Conservation (phyloP, 2,329 filamentous ascomycete species). For the Mariannaea sp. region DNA sequence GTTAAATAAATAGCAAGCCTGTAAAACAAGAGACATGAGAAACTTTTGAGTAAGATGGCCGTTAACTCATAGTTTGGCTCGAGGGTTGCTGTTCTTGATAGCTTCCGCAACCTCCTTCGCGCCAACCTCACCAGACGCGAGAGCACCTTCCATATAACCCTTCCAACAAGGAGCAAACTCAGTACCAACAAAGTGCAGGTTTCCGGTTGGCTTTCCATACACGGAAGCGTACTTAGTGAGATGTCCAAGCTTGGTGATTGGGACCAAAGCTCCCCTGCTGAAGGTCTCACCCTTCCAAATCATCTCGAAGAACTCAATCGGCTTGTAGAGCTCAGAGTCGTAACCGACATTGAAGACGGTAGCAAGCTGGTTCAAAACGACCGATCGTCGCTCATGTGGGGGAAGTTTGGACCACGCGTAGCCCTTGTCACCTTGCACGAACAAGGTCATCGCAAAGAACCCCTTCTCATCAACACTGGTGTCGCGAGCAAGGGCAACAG, state of each 20-base stretch:
- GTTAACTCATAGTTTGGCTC: too few relatives aligned
- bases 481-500: conserved; percentile 52
- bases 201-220: conserved; percentile 38
- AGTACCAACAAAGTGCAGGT: conserved; percentile 35
- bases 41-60: too few relatives aligned
- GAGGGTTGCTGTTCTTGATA: conserved; percentile 33
- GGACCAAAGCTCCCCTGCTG: conserved; percentile 48
- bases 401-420: conserved; percentile 38
- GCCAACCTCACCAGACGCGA: conserved; percentile 28
- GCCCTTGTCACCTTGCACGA: conserved; percentile 46
- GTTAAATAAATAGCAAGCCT: too few relatives aligned
- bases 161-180: conserved; percentile 36
- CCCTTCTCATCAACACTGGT: conserved; percentile 39
- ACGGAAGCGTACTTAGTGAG: conserved; percentile 40
- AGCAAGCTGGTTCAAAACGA: conserved; percentile 37
- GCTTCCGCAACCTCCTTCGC: conserved; percentile 24
- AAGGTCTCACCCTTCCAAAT: conserved; percentile 43
- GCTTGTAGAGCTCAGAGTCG: conserved; percentile 36
- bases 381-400: conserved; percentile 24
- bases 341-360: conserved; percentile 29
- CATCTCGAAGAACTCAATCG: conserved; percentile 46
- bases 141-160: conserved; percentile 37
- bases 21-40: too few relatives aligned
- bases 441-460: conserved; percentile 46
- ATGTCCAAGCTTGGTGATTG: conserved; percentile 45